A percentile compares a stretch with the other conserved stretches of the same genome.
Evolutionary conservation across 441 rosid species (phyloP).

Genomic region (Gossypium schwendimanii): DNA sequence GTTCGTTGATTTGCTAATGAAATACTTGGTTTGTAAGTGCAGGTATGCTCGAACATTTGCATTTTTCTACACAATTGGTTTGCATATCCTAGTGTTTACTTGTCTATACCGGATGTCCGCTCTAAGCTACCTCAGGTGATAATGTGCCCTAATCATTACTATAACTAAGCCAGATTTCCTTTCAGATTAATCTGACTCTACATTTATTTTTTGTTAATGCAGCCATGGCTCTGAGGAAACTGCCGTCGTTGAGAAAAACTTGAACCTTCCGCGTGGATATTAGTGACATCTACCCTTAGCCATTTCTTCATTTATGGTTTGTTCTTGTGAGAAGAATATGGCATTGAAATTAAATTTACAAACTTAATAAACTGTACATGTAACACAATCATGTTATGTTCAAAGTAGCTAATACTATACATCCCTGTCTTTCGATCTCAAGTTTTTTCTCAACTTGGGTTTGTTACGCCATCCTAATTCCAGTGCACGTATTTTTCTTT

Average conservation of each 20-base stretch:
- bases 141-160: neutral
- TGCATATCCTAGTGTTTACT: slow-evolving; percentile 80
- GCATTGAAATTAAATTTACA: neutral
- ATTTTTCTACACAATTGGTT: slow-evolving; percentile 87
- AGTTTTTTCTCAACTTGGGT: neutral
- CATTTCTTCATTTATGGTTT: neutral
- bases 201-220: slow-evolving; percentile 11
- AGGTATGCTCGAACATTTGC: slow-evolving; percentile 93
- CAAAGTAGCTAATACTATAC: neutral
- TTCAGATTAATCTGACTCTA: neutral
- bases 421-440: neutral
- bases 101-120: slow-evolving; percentile 99
- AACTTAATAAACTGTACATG: neutral
- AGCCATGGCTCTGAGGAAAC: slow-evolving; percentile 72
- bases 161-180: neutral
- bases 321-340: neutral
- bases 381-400: neutral
- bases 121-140: slow-evolving; percentile 81
- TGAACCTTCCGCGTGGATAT: slow-evolving; percentile 59
- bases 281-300: slow-evolving; percentile 17
- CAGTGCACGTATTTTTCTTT: no score
- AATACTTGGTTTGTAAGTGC: slow-evolving; percentile 32
- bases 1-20: neutral
- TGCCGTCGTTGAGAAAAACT: slow-evolving; percentile 33
- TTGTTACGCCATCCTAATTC: neutral